A percentile compares a stretch with the other conserved stretches of the same genome.
phyloP scores from a whole-genome alignment of 2,329 filamentous ascomycete species.

The Claviceps fusiformis region DNA sequence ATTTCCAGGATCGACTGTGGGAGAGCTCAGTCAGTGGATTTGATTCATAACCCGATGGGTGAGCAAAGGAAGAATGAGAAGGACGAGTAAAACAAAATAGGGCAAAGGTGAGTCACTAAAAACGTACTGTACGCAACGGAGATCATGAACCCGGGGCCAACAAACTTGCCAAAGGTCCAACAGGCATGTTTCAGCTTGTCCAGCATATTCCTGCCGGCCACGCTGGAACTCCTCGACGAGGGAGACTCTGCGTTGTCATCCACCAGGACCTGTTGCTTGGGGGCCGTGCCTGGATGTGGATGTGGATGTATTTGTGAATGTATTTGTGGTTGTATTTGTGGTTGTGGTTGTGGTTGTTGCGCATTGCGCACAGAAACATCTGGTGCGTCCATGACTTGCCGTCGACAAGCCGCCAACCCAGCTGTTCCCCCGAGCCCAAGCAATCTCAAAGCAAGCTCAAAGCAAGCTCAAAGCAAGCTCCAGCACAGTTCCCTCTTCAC shows the following conservation, averaged over 20 bases:
- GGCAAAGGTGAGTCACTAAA: neutral
- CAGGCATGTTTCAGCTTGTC: slow-evolving; percentile 9
- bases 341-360: neutral
- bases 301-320: neutral
- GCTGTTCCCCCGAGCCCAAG: no score
- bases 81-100: neutral
- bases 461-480: no score
- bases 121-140: slow-evolving; percentile 42
- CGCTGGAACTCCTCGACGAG: neutral
- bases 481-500: no score
- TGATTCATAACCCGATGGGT: neutral
- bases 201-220: slow-evolving; percentile 3
- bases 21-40: neutral
- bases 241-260: neutral
- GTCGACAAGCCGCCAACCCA: no score
- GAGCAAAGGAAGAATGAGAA: no score
- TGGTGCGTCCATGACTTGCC: neutral
- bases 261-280: neutral
- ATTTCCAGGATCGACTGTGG: slow-evolving; percentile 45
- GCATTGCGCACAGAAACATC: neutral
- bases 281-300: neutral
- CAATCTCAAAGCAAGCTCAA: neutral
- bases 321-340: neutral
- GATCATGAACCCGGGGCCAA: slow-evolving; percentile 56
- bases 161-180: slow-evolving; percentile 26